Percentiles rank a stretch among this genome's conserved stretches.
Conservation (phyloP, 768 basidiomycete genomes). For the Psilocybe azurescens region DNA sequence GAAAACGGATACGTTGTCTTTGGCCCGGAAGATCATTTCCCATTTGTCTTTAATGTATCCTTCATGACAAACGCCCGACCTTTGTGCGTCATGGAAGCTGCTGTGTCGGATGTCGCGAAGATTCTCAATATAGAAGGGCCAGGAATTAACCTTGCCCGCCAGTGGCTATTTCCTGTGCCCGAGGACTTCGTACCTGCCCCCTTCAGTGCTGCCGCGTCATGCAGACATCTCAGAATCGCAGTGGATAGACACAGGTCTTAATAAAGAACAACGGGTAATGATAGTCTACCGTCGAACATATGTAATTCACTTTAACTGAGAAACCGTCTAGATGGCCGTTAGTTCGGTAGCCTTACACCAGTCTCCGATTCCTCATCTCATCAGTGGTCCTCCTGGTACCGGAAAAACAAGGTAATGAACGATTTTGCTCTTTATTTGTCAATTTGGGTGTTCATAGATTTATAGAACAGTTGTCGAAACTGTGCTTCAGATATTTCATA, state of each 20-base stretch:
- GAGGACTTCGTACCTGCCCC: conserved; percentile 31
- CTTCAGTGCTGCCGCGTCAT: conserved; percentile 25
- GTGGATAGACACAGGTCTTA: conserved; percentile 53
- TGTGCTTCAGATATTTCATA: conserved; percentile 53
- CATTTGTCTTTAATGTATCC: conserved; percentile 51
- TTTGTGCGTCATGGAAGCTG: conserved; percentile 48
- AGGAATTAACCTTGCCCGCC: conserved; percentile 35
- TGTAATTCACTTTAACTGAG: conserved; percentile 1
- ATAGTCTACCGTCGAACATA: background rate
- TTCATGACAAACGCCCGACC: conserved; percentile 52
- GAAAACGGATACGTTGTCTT: conserved; percentile 31
- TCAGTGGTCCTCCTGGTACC: conserved; percentile 56
- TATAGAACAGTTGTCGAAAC: conserved; percentile 52
- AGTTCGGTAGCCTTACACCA: conserved; percentile 46
- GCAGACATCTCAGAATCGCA: conserved; percentile 34
- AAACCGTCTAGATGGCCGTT: conserved; percentile 42
- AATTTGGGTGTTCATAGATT: conserved; percentile 1
- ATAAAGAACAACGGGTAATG: conserved; percentile 48
- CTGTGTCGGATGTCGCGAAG: conserved; percentile 33
- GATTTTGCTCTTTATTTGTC: background rate
- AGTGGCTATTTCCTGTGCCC: conserved; percentile 52
- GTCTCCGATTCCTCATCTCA: conserved; percentile 52
- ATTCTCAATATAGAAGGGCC: conserved; percentile 25
- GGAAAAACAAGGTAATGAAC: conserved; percentile 53
- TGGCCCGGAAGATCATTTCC: conserved; percentile 40